Base-by-base conservation (phyloP, 2,329 filamentous ascomycete species). In the Botrytis aclada region DNA sequence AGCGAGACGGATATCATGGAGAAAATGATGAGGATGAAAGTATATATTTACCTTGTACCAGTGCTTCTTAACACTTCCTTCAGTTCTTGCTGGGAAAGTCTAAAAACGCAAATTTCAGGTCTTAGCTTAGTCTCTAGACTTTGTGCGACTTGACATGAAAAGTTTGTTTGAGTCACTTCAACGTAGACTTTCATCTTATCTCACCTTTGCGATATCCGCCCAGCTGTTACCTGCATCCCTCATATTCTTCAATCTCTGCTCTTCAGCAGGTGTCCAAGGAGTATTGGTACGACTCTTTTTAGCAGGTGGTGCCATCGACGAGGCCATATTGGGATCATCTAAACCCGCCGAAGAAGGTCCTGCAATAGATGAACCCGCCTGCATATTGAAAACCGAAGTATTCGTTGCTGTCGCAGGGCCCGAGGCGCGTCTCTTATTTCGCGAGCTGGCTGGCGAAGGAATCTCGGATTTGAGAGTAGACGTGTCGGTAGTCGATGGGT, bases 261-360 rank as follows among this genome's bases (percentile, higher is more conserved):
- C 96, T 82, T 99, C 96, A 47, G 93, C 93, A 3, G 95, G 93
- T 2, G 95, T 98, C 96, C 96, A 99, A 0, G 96, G 96, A 4
- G 96, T 99, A 81, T 99, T 99, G n/a, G 96, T 98, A 74, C 96
- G 88, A 79, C 94, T 96, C 85, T 98, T 98, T 85, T 98, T 99
- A 65, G 88, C 86, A 10, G 90, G 89, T 2, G 89, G 88, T 41
- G 81, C 81, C 79, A 84, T 84, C 56, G 83, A 81, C 25, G 76
- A 74, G n/a, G 71, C 71, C 76, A 78, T 79, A 72, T 71, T 78
- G 39, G 78, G 66, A 69, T 77, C 77, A 63, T 77, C 76, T 34
- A 71, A 66, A 43, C 67, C 72, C 29, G 39, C 67, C 22, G 74
- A 65, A 41, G 74, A 61, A 58, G 72, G 71, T 37, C 73, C 74